Conservation (phyloP, 805 yeast genomes). For the Candida koratica region DNA sequence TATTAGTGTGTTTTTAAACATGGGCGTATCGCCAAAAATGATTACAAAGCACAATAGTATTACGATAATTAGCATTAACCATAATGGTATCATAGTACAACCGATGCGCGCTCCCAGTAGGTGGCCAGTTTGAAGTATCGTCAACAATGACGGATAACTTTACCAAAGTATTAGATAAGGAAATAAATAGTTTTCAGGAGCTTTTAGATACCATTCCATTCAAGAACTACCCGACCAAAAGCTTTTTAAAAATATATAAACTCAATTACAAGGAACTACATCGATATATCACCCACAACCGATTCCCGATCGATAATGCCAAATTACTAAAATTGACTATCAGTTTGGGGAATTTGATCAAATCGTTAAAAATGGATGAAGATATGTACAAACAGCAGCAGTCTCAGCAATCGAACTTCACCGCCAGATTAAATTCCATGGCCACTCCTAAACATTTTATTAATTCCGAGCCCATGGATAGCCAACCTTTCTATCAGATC, state of each 20-base stretch:
- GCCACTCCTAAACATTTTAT: slow-evolving; percentile 16
- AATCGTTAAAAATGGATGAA: slow-evolving; percentile 34
- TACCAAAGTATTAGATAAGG: slow-evolving; percentile 11
- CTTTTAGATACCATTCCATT: slow-evolving; percentile 36
- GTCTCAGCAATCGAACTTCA: slow-evolving; percentile 8
- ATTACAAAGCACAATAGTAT: slow-evolving; percentile 8
- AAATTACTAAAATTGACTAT: slow-evolving; percentile 40
- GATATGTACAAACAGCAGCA: slow-evolving; percentile 26
- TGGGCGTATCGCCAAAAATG: slow-evolving; percentile 50
- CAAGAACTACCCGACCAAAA: slow-evolving; percentile 16
- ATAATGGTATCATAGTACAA: background rate
- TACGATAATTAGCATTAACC: slow-evolving; percentile 3
- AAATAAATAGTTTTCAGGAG: slow-evolving; percentile 18
- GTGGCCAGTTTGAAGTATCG: too few relatives aligned
- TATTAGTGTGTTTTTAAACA: slow-evolving; percentile 31
- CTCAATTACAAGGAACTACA: slow-evolving; percentile 22
- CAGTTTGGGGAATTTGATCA: slow-evolving; percentile 39
- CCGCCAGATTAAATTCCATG: slow-evolving; percentile 4
- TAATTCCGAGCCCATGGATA: slow-evolving; percentile 11
- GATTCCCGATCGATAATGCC: slow-evolving; percentile 33
- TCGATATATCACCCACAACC: slow-evolving; percentile 5
- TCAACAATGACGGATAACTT: slow-evolving; percentile 12
- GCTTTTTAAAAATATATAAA: slow-evolving; percentile 32
- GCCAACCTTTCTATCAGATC: slow-evolving; percentile 28
- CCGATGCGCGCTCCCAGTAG: too few relatives aligned